These are phyloP conservation scores for Monotropa hypopitys DNA, from an alignment of 179 eudicot genomes.

Conservation along the genomic window DNA sequence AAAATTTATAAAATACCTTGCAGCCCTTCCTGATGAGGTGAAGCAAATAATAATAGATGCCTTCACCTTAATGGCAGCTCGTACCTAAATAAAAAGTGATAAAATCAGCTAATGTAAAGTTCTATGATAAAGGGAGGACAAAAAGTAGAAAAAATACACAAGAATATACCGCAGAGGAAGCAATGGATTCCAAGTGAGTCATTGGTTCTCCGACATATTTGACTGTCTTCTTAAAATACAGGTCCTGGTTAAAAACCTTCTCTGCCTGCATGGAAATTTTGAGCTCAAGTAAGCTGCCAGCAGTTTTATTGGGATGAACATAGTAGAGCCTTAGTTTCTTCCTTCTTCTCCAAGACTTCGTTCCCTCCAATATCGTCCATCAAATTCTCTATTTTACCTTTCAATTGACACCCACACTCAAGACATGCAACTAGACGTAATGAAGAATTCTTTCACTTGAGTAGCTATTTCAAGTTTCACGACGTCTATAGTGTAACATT, in stretches of 20 bases:
- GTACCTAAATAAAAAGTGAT: too few species aligned
- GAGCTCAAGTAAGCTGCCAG: conserved; percentile 1
- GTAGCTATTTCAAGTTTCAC: background rate
- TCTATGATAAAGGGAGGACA: too few species aligned
- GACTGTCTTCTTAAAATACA: conserved; percentile 48
- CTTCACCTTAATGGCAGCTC: too few species aligned
- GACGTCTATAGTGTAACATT: background rate
- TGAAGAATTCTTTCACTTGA: background rate
- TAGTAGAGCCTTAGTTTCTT: too few species aligned
- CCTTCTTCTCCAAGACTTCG: too few species aligned
- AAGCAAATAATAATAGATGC: too few species aligned
- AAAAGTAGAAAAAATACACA: too few species aligned
- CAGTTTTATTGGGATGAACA: too few species aligned
- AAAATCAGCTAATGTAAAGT: too few species aligned
- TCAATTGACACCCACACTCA: background rate
- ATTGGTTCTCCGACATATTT: conserved; percentile 64
- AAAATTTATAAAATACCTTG: too few species aligned
- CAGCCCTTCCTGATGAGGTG: too few species aligned
- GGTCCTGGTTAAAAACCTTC: conserved; percentile 47
- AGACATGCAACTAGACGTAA: background rate
- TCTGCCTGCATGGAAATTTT: conserved; percentile 47
- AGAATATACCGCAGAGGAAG: conserved; percentile 62
- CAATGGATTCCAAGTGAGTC: conserved; percentile 64
- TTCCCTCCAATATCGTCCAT: background rate
- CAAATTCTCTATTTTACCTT: background rate